Conservation (phyloP, 2,329 filamentous ascomycete species). For the Nigrograna mackinnonii region DNA sequence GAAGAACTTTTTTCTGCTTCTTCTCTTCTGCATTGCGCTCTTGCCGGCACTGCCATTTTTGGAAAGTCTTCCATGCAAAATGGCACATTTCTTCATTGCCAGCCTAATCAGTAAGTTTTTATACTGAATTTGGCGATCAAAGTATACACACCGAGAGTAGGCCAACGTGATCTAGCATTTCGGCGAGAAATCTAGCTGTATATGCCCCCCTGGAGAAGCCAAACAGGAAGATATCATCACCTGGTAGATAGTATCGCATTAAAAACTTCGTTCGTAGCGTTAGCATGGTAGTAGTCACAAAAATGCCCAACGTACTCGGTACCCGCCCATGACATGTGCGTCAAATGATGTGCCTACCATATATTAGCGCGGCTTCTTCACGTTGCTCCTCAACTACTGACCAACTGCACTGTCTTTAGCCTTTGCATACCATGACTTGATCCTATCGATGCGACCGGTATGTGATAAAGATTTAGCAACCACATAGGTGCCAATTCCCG, state of each 20-base stretch:
- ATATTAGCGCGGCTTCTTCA: slow-evolving; percentile 5
- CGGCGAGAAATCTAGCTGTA: slow-evolving; percentile 62
- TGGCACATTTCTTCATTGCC: slow-evolving; percentile 85
- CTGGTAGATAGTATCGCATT: slow-evolving; percentile 53
- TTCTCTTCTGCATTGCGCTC: slow-evolving; percentile 47
- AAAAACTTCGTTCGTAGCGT: slow-evolving; percentile 39
- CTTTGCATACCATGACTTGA: slow-evolving; percentile 70
- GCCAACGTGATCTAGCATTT: slow-evolving; percentile 84
- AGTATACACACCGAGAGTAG: slow-evolving; percentile 60
- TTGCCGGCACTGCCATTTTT: slow-evolving; percentile 69
- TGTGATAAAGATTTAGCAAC: slow-evolving; percentile 63
- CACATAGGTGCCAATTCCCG: slow-evolving; percentile 74
- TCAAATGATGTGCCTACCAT: slow-evolving; percentile 76
- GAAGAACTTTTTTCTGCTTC: slow-evolving; percentile 63
- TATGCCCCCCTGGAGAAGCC: slow-evolving; percentile 56
- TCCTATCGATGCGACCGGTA: slow-evolving; percentile 58
- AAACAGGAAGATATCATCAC: slow-evolving; percentile 53
- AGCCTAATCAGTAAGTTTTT: slow-evolving; percentile 43
- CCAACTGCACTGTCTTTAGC: slow-evolving; percentile 75
- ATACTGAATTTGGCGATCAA: background rate
- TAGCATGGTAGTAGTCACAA: slow-evolving; percentile 40
- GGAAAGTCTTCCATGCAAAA: slow-evolving; percentile 83
- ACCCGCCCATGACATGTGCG: slow-evolving; percentile 81
- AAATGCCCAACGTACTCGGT: slow-evolving; percentile 77
- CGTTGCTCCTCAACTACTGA: slow-evolving; percentile 9